phyloP scores from a whole-genome alignment of 2,329 filamentous ascomycete genomes.

The Paecilomyces niveus region DNA sequence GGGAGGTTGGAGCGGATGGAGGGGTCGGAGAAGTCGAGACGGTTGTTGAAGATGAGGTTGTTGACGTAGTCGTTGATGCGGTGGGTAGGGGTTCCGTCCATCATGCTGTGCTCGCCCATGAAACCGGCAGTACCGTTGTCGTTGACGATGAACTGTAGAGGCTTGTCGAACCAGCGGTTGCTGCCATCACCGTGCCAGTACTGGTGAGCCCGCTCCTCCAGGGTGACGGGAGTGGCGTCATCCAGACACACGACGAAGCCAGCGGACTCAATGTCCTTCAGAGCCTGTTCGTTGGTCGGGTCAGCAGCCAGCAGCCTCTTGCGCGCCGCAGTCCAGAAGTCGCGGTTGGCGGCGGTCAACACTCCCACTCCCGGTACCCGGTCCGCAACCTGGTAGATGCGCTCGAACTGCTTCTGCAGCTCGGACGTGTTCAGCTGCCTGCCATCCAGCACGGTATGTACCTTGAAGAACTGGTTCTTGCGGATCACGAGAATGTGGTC shows the following conservation, averaged over 20 bases:
- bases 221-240: slow-evolving; percentile 80
- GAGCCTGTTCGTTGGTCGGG: slow-evolving; percentile 66
- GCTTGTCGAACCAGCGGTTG: slow-evolving; percentile 98
- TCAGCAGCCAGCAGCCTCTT: slow-evolving; percentile 68
- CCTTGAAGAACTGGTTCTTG: slow-evolving; percentile 98
- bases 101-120: slow-evolving; percentile 99
- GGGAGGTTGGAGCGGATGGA: slow-evolving; percentile 73
- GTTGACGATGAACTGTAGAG: slow-evolving; percentile 94
- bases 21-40: slow-evolving; percentile 79
- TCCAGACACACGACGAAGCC: slow-evolving; percentile 92
- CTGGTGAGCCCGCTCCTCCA: slow-evolving; percentile 89
- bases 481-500: slow-evolving; percentile 83
- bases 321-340: slow-evolving; percentile 83
- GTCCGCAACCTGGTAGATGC: slow-evolving; percentile 72
- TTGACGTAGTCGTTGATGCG: slow-evolving; percentile 92
- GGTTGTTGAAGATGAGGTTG: slow-evolving; percentile 86
- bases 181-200: slow-evolving; percentile 98
- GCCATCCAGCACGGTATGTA: slow-evolving; percentile 72
- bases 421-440: slow-evolving; percentile 82
- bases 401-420: slow-evolving; percentile 81
- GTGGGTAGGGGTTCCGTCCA: slow-evolving; percentile 98
- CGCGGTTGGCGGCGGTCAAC: slow-evolving; percentile 86
- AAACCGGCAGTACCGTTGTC: slow-evolving; percentile 97
- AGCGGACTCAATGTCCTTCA: slow-evolving; percentile 78
- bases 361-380: slow-evolving; percentile 69